Evolutionary conservation across 2,329 filamentous ascomycete species (phyloP).

Genomic region (Microsporum canis): DNA sequence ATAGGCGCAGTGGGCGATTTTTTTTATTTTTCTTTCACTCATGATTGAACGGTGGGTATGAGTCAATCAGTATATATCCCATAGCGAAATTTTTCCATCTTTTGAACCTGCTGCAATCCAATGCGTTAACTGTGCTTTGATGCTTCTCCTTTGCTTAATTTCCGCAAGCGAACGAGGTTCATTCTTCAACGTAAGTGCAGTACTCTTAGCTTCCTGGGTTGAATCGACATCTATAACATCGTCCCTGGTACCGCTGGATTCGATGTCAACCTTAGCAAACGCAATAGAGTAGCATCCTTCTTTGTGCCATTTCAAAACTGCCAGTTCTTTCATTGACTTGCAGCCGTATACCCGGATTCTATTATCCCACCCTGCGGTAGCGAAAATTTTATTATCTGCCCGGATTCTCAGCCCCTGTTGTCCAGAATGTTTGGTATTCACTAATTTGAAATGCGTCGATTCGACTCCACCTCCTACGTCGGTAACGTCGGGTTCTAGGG

Average conservation of each 20-base stretch:
- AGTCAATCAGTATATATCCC: conserved; percentile 73
- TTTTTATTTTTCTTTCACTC: not conserved
- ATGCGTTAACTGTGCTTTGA: conserved; percentile 59
- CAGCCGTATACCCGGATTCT: conserved; percentile 68
- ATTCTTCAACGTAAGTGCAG: not conserved
- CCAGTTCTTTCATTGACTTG: conserved; percentile 73
- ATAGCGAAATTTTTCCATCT: conserved; percentile 88
- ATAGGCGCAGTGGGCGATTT: not conserved
- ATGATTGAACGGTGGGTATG: conserved; percentile 13
- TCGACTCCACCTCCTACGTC: conserved; percentile 9
- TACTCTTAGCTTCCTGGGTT: conserved; percentile 10
- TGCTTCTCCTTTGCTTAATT: conserved; percentile 53
- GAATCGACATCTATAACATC: not conserved
- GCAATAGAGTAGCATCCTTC: conserved; percentile 73
- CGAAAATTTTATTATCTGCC: conserved; percentile 70
- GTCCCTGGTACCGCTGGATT: no score
- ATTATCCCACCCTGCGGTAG: conserved; percentile 87
- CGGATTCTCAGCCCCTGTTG: conserved; percentile 72
- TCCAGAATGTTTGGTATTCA: conserved; percentile 78
- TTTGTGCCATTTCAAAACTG: conserved; percentile 88
- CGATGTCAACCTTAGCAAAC: conserved; percentile 48
- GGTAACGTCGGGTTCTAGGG: not conserved
- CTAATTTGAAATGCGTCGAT: conserved; percentile 43
- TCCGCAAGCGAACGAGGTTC: conserved; percentile 27
- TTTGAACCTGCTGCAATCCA: conserved; percentile 89